A percentile compares a stretch with the other conserved stretches of the same genome.
These are phyloP conservation scores for Zelopaecilomyces penicillatus DNA, from an alignment of 2,329 filamentous ascomycete species.

Conservation along the genomic window DNA sequence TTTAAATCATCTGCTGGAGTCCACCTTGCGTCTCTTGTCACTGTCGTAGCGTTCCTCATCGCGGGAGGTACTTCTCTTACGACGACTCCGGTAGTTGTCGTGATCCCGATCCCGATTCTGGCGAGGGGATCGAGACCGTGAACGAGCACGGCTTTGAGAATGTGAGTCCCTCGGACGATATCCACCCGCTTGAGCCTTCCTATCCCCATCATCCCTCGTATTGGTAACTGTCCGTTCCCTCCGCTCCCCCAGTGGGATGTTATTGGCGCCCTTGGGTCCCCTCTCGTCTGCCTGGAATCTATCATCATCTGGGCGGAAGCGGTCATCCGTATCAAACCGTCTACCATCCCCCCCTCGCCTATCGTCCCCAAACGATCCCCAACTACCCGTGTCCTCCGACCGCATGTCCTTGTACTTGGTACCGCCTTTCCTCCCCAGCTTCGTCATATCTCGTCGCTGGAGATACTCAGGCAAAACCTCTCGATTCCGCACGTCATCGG, in stretches of 20 bases:
- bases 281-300: constrained; percentile 33
- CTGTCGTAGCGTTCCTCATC: constrained; percentile 46
- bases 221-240: constrained; percentile 25
- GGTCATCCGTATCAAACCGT: constrained; percentile 46
- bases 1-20: constrained; percentile 24
- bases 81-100: constrained; percentile 37
- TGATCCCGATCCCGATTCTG: constrained; percentile 31
- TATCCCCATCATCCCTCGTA: constrained; percentile 22
- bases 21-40: constrained; percentile 53
- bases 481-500: constrained; percentile 74
- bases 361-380: constrained; percentile 59
- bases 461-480: constrained; percentile 83
- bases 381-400: constrained; percentile 82
- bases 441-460: constrained; percentile 88
- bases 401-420: constrained; percentile 85
- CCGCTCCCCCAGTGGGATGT: constrained; percentile 58
- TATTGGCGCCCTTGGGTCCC: constrained; percentile 58
- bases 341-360: constrained; percentile 23
- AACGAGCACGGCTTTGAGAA: constrained; percentile 23
- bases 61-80: constrained; percentile 50
- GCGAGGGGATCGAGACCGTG: constrained; percentile 48
- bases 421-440: constrained; percentile 83
- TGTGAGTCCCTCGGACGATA: background rate
- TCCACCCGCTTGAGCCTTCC: background rate
- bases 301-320: constrained; percentile 58